These are phyloP conservation scores for Suillus discolor DNA, from an alignment of 768 basidiomycete genomes.

Conservation along the genomic window DNA sequence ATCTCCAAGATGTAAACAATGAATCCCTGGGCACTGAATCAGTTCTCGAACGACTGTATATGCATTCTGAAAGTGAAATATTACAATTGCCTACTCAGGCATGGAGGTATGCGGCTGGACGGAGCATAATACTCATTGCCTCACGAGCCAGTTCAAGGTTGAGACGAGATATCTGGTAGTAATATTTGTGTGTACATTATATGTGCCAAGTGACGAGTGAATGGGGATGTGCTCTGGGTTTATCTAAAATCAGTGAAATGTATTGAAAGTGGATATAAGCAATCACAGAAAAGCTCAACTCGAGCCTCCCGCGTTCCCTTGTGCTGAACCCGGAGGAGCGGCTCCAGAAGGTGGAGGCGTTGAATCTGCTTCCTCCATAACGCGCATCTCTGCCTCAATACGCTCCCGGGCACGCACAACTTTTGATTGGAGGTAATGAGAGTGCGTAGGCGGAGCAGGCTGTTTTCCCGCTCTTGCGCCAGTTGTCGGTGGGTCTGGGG, in stretches of 20 bases:
- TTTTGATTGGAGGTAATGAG: slow-evolving; percentile 96
- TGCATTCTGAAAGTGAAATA: too few species aligned
- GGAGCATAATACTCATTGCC: too few species aligned
- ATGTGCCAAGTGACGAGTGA: slow-evolving; percentile 19
- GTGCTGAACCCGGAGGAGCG: slow-evolving; percentile 17
- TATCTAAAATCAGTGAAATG: slow-evolving; percentile 21
- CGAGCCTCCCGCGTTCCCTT: slow-evolving; percentile 20
- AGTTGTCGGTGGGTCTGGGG: slow-evolving; percentile 47
- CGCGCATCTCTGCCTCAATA: slow-evolving; percentile 81
- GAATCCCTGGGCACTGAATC: too few species aligned
- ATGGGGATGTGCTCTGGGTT: slow-evolving; percentile 24
- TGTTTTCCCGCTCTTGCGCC: slow-evolving; percentile 42
- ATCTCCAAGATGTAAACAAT: too few species aligned
- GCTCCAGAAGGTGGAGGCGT: slow-evolving; percentile 21
- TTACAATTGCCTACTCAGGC: too few species aligned
- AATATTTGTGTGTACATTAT: too few species aligned
- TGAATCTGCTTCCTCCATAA: slow-evolving; percentile 23
- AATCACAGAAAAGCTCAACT: slow-evolving; percentile 22
- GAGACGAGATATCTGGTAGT: too few species aligned
- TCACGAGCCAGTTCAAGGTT: too few species aligned
- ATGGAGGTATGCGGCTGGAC: too few species aligned
- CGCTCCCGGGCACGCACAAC: slow-evolving; percentile 94
- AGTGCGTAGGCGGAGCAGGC: slow-evolving; percentile 52
- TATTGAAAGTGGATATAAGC: slow-evolving; percentile 21
- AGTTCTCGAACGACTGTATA: too few species aligned